phyloP scores from a whole-genome alignment of 176 grass and related monocot genomes.

The Zizania latifolia region DNA sequence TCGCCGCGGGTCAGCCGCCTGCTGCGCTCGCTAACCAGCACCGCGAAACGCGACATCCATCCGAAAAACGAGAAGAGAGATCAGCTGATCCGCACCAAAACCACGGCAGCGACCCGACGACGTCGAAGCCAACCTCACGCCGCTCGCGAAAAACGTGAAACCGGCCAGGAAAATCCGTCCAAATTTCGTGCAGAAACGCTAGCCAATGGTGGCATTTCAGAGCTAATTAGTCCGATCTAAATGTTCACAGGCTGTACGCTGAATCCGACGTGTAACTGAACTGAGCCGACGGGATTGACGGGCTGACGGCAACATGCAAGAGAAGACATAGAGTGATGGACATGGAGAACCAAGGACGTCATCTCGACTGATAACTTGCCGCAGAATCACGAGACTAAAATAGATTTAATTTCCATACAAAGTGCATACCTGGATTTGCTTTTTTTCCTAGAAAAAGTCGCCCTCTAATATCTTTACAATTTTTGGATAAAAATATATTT shows the following conservation, averaged over 20 bases:
- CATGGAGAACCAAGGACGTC: too few relatives aligned
- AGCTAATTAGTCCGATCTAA: background rate
- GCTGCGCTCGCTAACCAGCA: background rate
- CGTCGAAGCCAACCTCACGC: background rate
- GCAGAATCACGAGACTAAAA: background rate
- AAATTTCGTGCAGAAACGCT: background rate
- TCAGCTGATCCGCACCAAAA: background rate
- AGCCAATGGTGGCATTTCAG: background rate
- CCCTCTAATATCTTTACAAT: too few relatives aligned
- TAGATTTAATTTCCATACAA: background rate
- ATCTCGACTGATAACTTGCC: background rate
- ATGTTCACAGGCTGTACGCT: too few relatives aligned
- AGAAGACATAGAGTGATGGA: too few relatives aligned
- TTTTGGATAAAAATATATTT: too few relatives aligned
- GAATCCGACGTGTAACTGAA: too few relatives aligned
- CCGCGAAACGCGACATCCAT: background rate
- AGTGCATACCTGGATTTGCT: too few relatives aligned
- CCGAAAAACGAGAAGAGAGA: background rate
- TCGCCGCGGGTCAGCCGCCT: conserved; percentile 20
- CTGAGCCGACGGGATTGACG: too few relatives aligned
- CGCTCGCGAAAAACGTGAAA: background rate
- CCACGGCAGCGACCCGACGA: background rate
- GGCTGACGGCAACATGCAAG: too few relatives aligned
- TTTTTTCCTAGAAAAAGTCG: too few relatives aligned
- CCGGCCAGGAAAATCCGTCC: background rate